phyloP scores from a whole-genome alignment of 106 monocot genomes.

The Triglochin maritima region DNA sequence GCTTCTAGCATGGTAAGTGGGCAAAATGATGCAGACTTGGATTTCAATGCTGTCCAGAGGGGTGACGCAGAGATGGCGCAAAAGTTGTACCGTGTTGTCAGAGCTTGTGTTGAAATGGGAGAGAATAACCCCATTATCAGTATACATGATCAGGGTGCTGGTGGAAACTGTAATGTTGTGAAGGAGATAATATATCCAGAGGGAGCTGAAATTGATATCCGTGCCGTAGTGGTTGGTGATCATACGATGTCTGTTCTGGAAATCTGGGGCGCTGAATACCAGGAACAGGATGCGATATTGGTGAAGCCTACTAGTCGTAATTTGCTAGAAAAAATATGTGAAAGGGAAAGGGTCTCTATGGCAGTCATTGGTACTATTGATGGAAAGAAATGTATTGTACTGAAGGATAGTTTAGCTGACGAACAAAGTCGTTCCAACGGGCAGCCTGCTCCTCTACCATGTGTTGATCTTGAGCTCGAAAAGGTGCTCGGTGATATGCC shows the following conservation, averaged over 20 bases:
- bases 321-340: slow-evolving; percentile 51
- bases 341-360: slow-evolving; percentile 86
- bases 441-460: slow-evolving; percentile 43
- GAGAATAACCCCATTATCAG: slow-evolving; percentile 78
- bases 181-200: slow-evolving; percentile 97
- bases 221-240: slow-evolving; percentile 72
- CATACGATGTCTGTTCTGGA: slow-evolving; percentile 94
- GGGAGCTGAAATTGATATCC: slow-evolving; percentile 86
- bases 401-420: slow-evolving; percentile 41
- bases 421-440: slow-evolving; percentile 35
- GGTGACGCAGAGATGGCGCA: slow-evolving; percentile 99
- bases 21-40: slow-evolving; percentile 90
- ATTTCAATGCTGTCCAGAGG: slow-evolving; percentile 94
- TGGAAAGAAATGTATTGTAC: slow-evolving; percentile 57
- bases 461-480: slow-evolving; percentile 87
- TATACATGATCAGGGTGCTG: slow-evolving; percentile 98
- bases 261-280: slow-evolving; percentile 99
- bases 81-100: slow-evolving; percentile 80
- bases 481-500: slow-evolving; percentile 98
- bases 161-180: slow-evolving; percentile 97
- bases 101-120: slow-evolving; percentile 92
- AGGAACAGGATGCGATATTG: slow-evolving; percentile 91
- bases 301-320: slow-evolving; percentile 52
- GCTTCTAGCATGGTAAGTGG: slow-evolving; percentile 99
- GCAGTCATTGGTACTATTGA: slow-evolving; percentile 81